Conservation (phyloP, 2,329 filamentous ascomycete species). For the Ilyonectria mors-panacis region DNA sequence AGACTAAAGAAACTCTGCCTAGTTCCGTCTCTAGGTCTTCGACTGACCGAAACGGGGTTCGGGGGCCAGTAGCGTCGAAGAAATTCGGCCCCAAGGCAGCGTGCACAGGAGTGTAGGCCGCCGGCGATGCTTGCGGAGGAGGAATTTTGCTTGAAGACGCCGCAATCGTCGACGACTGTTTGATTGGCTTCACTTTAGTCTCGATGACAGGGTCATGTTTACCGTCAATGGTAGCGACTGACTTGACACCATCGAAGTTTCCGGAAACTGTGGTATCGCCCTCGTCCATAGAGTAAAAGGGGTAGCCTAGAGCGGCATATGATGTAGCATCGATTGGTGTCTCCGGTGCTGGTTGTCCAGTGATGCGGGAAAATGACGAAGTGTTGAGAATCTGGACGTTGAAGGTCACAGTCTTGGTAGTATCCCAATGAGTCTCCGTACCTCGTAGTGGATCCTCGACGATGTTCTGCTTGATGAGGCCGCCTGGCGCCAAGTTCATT, state of each 20-base stretch:
- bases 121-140: not conserved
- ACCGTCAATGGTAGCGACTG: not conserved
- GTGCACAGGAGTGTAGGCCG: not conserved
- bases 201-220: not conserved
- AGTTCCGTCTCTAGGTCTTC: not conserved
- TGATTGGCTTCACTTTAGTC: not conserved
- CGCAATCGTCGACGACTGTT: not conserved
- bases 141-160: not conserved
- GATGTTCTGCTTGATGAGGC: constrained; percentile 20
- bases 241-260: not conserved
- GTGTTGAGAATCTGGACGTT: constrained; percentile 30
- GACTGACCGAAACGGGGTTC: not conserved
- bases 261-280: not conserved
- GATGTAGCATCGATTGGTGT: not conserved
- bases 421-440: not conserved
- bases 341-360: not conserved
- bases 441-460: accelerated
- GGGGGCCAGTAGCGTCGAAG: not conserved
- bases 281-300: not conserved
- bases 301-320: not conserved
- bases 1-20: not conserved
- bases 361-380: not conserved
- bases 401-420: not conserved
- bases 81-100: not conserved
- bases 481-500: constrained; percentile 16